Conservation (phyloP, 495 filamentous ascomycete species). For the Aspergillus steynii region DNA sequence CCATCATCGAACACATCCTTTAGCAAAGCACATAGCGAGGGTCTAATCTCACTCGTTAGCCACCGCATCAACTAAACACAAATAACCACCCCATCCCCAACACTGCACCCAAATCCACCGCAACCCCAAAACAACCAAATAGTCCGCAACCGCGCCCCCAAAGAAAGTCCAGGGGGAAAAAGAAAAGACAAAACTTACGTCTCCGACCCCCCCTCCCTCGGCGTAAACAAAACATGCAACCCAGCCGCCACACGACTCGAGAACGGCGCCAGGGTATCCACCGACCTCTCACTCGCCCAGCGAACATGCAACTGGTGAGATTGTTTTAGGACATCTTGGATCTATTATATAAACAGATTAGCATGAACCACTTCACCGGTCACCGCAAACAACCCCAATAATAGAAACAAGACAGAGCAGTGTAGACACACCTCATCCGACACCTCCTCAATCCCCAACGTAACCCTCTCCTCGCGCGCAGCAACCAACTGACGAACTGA, state of each 20-base stretch:
- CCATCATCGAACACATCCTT: slow-evolving; percentile 58
- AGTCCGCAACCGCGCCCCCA: background rate
- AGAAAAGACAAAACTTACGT: slow-evolving; percentile 36
- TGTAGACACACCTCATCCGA: slow-evolving; percentile 57
- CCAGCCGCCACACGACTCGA: slow-evolving; percentile 74
- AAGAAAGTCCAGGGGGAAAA: background rate
- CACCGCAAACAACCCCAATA: background rate
- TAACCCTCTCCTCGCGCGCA: slow-evolving; percentile 78
- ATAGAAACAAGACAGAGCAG: slow-evolving; percentile 3
- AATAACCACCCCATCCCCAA: background rate
- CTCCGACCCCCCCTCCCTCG: slow-evolving; percentile 25
- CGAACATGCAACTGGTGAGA: slow-evolving; percentile 76
- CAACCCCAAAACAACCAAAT: background rate
- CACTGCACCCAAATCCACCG: background rate
- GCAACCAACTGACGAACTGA: slow-evolving; percentile 55
- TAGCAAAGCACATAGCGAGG: slow-evolving; percentile 62
- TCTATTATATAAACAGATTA: slow-evolving; percentile 26
- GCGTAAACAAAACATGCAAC: slow-evolving; percentile 77
- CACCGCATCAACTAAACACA: slow-evolving; percentile 13
- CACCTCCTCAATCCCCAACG: slow-evolving; percentile 70
- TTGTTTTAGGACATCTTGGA: slow-evolving; percentile 62
- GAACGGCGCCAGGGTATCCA: slow-evolving; percentile 65
- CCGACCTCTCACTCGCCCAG: slow-evolving; percentile 64
- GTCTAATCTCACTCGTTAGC: slow-evolving; percentile 33
- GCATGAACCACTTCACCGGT: background rate